Base-by-base conservation (phyloP, 257 asterid species). In the Capsicum pubescens region DNA sequence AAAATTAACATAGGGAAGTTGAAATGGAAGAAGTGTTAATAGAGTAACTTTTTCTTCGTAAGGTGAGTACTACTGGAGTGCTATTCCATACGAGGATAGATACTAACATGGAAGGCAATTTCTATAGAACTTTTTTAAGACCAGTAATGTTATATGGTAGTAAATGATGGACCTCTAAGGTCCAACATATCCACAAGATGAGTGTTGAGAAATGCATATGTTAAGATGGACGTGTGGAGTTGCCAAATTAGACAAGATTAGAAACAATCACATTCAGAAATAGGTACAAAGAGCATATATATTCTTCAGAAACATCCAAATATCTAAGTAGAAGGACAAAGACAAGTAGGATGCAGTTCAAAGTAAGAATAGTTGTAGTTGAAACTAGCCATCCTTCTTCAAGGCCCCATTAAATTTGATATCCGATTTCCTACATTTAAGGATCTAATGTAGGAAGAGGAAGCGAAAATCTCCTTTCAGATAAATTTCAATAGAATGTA, bases 311-410 rank as follows among this genome's bases (percentile, higher is more conserved):
- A 12, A 10, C 39, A 71, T 19, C 58, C 39, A 50, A 71, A 46
- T 71, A 71, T n/a, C 36, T 11, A 46, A 17, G 8, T 44, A 71
- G 57, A 71, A 44, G 57, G 17, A 46, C 0, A 44, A 70, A 70
- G 57, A 71, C 79, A 4, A 44, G 79, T 71, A 44, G 58, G 5
- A 71, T 9, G 6, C 46, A 71, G 46, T 46, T 48, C 0, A 6
- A 8, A 5, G 16, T 71, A 19, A 46, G 59, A 46, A 72, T 72
- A 46, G n/a, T 19, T 46, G 80, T 46, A 9, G 11, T n/a, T 5
- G 58, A n/a, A n/a, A 46, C n/a, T 71, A 72, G 59, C 17, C 80
- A 72, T 72, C 42, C 80, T 72, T 70, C 16, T 70, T 46, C n/a
- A 44, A 5, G 56, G 6, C 42, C 80, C 57, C 80, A 72, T n/a